Conservation (phyloP, 2,329 filamentous ascomycete genomes). For the Furcasterigmium sp. region DNA sequence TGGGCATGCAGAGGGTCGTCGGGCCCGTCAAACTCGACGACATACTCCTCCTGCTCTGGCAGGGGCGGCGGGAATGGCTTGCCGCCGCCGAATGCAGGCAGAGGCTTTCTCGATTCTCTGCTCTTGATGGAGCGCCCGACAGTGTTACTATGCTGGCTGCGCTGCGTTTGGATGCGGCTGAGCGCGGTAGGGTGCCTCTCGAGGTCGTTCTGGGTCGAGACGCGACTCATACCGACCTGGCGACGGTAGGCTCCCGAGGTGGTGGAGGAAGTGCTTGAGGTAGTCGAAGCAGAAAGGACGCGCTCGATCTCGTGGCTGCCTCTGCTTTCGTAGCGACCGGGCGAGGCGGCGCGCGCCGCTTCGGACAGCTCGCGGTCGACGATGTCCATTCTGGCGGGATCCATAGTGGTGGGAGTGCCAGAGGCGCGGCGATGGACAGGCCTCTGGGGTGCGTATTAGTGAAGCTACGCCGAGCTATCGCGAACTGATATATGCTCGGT, state of each 20-base stretch:
- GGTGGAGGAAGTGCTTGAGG: slow-evolving; percentile 42
- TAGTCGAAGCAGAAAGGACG: slow-evolving; percentile 47
- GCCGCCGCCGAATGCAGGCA: slow-evolving; percentile 67
- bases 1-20: slow-evolving; percentile 81
- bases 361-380: slow-evolving; percentile 48
- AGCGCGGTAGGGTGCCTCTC: slow-evolving; percentile 66
- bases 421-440: too few species aligned
- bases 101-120: slow-evolving; percentile 48
- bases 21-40: slow-evolving; percentile 79
- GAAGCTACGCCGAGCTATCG: too few species aligned
- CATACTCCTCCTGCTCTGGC: slow-evolving; percentile 69
- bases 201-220: slow-evolving; percentile 62
- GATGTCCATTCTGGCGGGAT: slow-evolving; percentile 35
- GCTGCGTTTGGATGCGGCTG: slow-evolving; percentile 64
- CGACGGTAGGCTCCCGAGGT: slow-evolving; percentile 27
- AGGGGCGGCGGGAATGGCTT: slow-evolving; percentile 68
- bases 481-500: too few species aligned
- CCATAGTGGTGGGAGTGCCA: slow-evolving; percentile 22
- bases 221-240: slow-evolving; percentile 48
- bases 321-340: slow-evolving; percentile 29
- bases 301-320: slow-evolving; percentile 54
- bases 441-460: too few species aligned
- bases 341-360: slow-evolving; percentile 51
- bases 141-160: slow-evolving; percentile 66
- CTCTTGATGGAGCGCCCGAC: slow-evolving; percentile 53